phyloP scores from a whole-genome alignment of 2,329 filamentous ascomycete species.

The Aspergillus niger region DNA sequence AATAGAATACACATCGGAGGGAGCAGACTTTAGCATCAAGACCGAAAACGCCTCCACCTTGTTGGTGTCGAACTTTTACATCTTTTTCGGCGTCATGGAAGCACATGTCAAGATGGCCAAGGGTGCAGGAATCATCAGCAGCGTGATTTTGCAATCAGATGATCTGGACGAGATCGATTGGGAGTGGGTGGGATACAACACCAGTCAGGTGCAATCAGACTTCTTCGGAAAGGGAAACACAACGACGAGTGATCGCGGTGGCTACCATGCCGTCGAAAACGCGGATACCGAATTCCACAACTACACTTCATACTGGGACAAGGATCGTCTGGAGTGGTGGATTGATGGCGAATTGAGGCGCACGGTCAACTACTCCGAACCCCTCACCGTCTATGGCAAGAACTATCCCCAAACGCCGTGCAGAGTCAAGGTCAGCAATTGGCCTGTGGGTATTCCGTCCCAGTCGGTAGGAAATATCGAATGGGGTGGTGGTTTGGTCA shows the following conservation, averaged over 20 bases:
- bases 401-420: not conserved
- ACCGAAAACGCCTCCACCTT: not conserved
- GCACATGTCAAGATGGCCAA: not conserved
- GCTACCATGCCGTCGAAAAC: not conserved
- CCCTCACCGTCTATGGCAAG: not conserved
- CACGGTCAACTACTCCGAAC: slow-evolving; percentile 5
- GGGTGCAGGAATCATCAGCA: not conserved
- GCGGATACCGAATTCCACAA: slow-evolving; percentile 8
- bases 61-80: not conserved
- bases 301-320: slow-evolving; percentile 4
- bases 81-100: not conserved
- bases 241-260: not conserved
- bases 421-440: not conserved
- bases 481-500: slow-evolving; percentile 6
- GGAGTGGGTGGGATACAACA: not conserved
- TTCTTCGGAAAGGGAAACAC: not conserved
- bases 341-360: not conserved
- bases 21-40: not conserved
- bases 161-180: not conserved
- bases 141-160: not conserved
- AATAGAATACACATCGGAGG: not conserved
- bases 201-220: not conserved
- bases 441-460: not conserved
- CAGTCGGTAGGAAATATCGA: slow-evolving; percentile 1
- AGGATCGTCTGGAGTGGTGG: slow-evolving; percentile 9